Evolutionary conservation across 805 yeast species (phyloP).

Genomic region (Ogataea nakhonphanomensis): DNA sequence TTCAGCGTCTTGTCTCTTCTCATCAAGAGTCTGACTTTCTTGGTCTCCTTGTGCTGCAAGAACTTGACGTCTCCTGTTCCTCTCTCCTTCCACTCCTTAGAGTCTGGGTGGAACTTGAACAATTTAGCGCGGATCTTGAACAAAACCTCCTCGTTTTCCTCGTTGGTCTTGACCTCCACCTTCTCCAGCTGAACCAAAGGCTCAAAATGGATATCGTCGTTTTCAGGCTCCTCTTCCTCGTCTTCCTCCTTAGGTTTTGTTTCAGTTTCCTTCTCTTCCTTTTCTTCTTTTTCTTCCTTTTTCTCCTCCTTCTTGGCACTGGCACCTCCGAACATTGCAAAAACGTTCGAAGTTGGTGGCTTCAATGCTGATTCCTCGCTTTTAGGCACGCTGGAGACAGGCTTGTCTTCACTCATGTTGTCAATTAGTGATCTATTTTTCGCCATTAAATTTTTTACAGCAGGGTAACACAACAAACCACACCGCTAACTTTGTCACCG

Average conservation of each 20-base stretch:
- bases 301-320: constrained; percentile 56
- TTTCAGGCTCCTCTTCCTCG: constrained; percentile 63
- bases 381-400: constrained; percentile 7
- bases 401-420: constrained; percentile 7
- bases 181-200: constrained; percentile 93
- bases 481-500: no score
- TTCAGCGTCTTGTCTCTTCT: constrained; percentile 98
- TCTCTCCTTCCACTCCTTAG: constrained; percentile 98
- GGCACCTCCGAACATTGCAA: constrained; percentile 94
- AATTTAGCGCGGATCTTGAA: constrained; percentile 92
- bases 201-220: constrained; percentile 89
- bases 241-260: constrained; percentile 35
- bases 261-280: constrained; percentile 35
- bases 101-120: constrained; percentile 77
- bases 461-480: constrained; percentile 5
- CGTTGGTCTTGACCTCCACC: constrained; percentile 95
- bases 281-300: constrained; percentile 35
- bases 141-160: constrained; percentile 80
- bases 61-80: constrained; percentile 98
- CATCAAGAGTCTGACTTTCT: constrained; percentile 89
- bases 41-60: constrained; percentile 78
- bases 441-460: constrained; percentile 8
- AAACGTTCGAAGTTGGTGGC: constrained; percentile 79
- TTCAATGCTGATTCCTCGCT: constrained; percentile 36
- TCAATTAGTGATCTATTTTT: constrained; percentile 4